These are phyloP conservation scores for Haplosporangium sp. DNA, from an alignment of 371 early-diverging fungal species.

Conservation along the genomic window DNA sequence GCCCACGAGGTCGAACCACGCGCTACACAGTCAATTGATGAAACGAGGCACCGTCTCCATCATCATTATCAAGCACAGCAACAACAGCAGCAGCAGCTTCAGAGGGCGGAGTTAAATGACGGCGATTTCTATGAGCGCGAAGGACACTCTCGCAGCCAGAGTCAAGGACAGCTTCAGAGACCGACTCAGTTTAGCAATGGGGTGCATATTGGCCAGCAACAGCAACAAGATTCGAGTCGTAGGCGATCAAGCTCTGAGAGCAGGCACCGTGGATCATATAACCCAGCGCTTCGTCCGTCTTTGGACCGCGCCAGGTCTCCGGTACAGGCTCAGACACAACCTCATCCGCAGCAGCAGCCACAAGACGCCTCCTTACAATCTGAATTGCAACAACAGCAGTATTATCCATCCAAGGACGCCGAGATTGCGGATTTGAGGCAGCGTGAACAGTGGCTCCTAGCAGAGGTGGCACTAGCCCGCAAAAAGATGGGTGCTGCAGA, in stretches of 20 bases:
- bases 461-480: conserved; percentile 48
- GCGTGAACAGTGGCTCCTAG: conserved; percentile 51
- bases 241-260: conserved; percentile 24
- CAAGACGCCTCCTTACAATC: conserved; percentile 8
- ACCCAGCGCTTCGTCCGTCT: conserved; percentile 16
- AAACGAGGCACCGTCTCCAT: conserved; percentile 25
- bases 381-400: conserved; percentile 1
- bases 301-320: conserved; percentile 16
- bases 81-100: conserved; percentile 1
- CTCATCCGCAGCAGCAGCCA: conserved; percentile 18
- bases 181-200: background rate
- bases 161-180: conserved; percentile 17
- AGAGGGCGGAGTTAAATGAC: background rate
- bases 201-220: conserved; percentile 5
- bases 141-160: background rate
- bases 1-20: conserved; percentile 18
- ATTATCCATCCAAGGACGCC: conserved; percentile 24
- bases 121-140: conserved; percentile 5
- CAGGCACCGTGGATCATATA: conserved; percentile 19
- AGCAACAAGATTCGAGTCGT: conserved; percentile 17
- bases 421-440: conserved; percentile 44
- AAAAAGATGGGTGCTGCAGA: conserved; percentile 29
- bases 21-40: conserved; percentile 38
- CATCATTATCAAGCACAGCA: conserved; percentile 11
- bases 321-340: conserved; percentile 11